Base-by-base conservation (phyloP, 805 yeast genomes). In the Wickerhamiella siamensis region DNA sequence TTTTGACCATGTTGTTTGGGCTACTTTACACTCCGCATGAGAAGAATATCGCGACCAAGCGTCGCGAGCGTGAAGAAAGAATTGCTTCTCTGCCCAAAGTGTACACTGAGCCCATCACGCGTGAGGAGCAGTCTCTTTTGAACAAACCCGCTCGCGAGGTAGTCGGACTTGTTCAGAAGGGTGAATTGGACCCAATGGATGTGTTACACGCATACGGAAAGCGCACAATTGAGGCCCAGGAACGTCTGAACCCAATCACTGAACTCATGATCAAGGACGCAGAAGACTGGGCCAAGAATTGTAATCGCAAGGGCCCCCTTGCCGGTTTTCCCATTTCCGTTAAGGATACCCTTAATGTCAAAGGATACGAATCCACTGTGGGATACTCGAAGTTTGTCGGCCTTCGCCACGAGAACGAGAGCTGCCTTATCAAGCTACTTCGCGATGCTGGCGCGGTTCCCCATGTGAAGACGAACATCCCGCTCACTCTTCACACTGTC, bases 241-340 rank as follows among this genome's bases (percentile, higher is more conserved):
- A 74, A 51, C 43, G 47, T 36, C 72, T 78, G 45, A 71, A 74
- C 47, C 69, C 74, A 52, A 65, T 74, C 26, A 66, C 77, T 59
- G 79, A 77, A 44, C 65, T 81, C 42, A 65, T 80, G 58, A 69
- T 78, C 49, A 68, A 72, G 34, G 82, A 76, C 47, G 87, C 80
- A n/a, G 72, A 69, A 51, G 62, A 75, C 47, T 83, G 78, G 61
- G 73, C 72, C 1, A 66, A 67, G 47, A 57, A 63, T 15, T 62
- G 64, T 38, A 64, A 71, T 40, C 75, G 75, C n/a, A 59, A 69
- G 43, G 77, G 77, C 36, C 76, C 79, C 1, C 61, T 76, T 41
- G 80, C 78, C 35, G 82, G 83, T 2, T 56, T 77, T 48, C 81
- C 82, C 4, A 61, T 77, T 39, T 73, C 81, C 1, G 57, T 77